Percentiles rank a stretch among this genome's conserved stretches.
Conservation (phyloP, 177 flowering plant species). For the Vitis hybrid region DNA sequence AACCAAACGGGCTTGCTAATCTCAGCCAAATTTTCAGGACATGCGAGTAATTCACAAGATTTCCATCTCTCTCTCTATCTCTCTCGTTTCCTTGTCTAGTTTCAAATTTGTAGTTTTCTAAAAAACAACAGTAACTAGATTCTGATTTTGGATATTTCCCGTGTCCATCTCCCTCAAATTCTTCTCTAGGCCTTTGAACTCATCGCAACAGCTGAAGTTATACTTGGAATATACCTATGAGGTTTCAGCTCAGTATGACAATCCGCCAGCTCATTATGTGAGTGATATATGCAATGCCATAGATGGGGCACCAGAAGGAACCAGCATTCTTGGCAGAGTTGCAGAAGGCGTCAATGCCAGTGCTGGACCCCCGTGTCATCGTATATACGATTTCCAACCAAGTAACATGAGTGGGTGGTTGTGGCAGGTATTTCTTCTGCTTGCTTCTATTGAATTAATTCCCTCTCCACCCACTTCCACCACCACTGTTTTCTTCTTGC, state of each 20-base stretch:
- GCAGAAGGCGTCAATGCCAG: slow-evolving; percentile 15
- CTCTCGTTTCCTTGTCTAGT: not conserved
- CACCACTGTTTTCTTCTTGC: too few species aligned
- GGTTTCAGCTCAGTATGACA: slow-evolving; percentile 11
- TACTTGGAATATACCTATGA: not conserved
- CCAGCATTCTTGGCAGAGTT: slow-evolving; percentile 22
- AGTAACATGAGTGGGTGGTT: too few species aligned
- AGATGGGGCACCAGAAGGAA: slow-evolving; percentile 9
- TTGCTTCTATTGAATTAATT: too few species aligned
- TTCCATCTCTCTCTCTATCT: not conserved
- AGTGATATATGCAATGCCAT: slow-evolving; percentile 6
- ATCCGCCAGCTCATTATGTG: slow-evolving; percentile 12
- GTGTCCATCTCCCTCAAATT: not conserved
- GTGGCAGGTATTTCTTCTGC: too few species aligned
- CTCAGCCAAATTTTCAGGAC: slow-evolving; percentile 41
- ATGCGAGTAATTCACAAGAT: slow-evolving; percentile 34
- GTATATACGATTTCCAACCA: too few species aligned
- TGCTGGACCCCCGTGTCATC: too few species aligned
- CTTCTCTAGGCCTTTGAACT: too few species aligned
- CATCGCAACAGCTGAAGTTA: slow-evolving; percentile 11
- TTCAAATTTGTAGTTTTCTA: not conserved
- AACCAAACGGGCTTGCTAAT: slow-evolving; percentile 30
- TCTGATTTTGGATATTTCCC: not conserved
- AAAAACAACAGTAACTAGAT: too few species aligned
- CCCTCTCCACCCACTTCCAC: too few species aligned